Evolutionary conservation across 257 asterid genomes (phyloP).

Genomic region (Petrea volubilis): DNA sequence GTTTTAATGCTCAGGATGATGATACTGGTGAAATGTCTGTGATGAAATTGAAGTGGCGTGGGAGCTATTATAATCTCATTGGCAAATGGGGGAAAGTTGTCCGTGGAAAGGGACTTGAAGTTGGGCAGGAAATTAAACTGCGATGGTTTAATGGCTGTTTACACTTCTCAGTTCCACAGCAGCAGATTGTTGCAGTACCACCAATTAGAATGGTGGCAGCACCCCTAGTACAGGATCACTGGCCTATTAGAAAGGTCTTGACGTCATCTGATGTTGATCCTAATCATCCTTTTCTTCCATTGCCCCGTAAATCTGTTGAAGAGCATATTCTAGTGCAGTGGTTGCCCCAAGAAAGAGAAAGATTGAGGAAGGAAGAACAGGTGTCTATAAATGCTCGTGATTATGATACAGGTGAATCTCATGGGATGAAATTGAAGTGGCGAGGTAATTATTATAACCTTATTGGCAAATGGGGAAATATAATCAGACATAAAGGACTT

Average conservation of each 20-base stretch:
- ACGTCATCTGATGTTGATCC: slow-evolving; percentile 80
- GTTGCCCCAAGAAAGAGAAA: slow-evolving; percentile 68
- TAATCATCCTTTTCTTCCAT: slow-evolving; percentile 78
- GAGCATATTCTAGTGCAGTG: slow-evolving; percentile 77
- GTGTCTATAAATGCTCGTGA: slow-evolving; percentile 70
- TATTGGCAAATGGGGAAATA: slow-evolving; percentile 78
- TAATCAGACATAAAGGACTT: slow-evolving; percentile 69
- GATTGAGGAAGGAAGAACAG: slow-evolving; percentile 70
- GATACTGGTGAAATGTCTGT: slow-evolving; percentile 65
- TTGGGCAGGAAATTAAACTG: slow-evolving; percentile 75
- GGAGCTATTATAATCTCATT: slow-evolving; percentile 78
- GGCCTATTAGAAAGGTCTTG: slow-evolving; percentile 80
- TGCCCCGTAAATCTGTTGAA: slow-evolving; percentile 78
- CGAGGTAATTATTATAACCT: slow-evolving; percentile 74
- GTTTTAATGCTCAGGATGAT: slow-evolving; percentile 71
- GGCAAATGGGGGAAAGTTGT: slow-evolving; percentile 85
- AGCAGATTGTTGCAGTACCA: slow-evolving; percentile 53
- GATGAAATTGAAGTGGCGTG: slow-evolving; percentile 85
- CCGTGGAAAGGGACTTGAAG: slow-evolving; percentile 74
- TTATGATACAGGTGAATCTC: slow-evolving; percentile 69
- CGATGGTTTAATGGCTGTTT: slow-evolving; percentile 72
- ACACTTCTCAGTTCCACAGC: slow-evolving; percentile 78
- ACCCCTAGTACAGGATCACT: slow-evolving; percentile 54
- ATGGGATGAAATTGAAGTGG: slow-evolving; percentile 77
- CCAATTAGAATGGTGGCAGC: slow-evolving; percentile 54